Evolutionary conservation across 2,329 filamentous ascomycete genomes (phyloP), one percentile per base, ranked within the genome.

Genomic region (Xylariaceae sp.): DNA sequence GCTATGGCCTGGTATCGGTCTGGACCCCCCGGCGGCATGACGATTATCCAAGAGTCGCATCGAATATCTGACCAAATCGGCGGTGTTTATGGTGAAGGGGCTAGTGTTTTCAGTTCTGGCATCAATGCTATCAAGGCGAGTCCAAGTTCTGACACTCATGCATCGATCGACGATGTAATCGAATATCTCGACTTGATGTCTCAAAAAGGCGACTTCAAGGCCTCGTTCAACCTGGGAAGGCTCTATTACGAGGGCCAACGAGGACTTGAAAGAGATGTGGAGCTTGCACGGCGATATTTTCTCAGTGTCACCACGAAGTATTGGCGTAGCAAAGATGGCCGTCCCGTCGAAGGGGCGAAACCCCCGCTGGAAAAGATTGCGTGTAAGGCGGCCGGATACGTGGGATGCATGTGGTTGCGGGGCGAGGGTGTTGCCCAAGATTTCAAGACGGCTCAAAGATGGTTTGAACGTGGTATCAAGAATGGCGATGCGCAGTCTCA

Each of bases 21-120:
- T 3, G 95, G 94, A 0, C 93, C 94, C 1, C 93, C 94, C 0
- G 93, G 93, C 9, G 94, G 94, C 3, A 87, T 88, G 75, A 80
- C 83, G 37, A 87, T 95, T 80, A 80, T 88, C 2, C 82, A 84
- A 35, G 89, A 97, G 70, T 85, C 88, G 5, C 95, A 90, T 76
- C 85, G 90, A 58, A 89, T 97, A 68, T 90, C 92, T 2, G 95
- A 99, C 69, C 91, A 97, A 53, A 79, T 88, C 35, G 95, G 94
- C 6, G 94, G 94, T 49, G 88, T 96, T 5, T 99, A 97, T 72
- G 95, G 94, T 51, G 91, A 96, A 74, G 95, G 94, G 2, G 94
- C 94, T 10, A 97, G 93, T 71, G 90, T 88, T 45, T 88, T 88
- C 23, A 97, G 92, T 71, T 88, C 94, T 0, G 94, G 94, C 3